Evolutionary conservation across 257 asterid species (phyloP).

Genomic region (Craterostigma plantagineum): DNA sequence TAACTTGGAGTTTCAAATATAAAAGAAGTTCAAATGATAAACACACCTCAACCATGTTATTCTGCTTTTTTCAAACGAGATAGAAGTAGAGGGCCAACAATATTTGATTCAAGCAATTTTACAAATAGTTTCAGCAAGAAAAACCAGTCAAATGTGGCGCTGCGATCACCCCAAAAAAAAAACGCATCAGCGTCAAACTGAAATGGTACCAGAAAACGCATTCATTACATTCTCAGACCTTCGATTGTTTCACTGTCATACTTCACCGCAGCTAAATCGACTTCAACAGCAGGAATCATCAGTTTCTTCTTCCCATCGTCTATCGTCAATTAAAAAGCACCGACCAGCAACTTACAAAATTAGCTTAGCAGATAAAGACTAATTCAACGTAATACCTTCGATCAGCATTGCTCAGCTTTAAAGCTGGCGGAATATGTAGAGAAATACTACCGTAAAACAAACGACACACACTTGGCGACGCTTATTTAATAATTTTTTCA

Average conservation of each 20-base stretch:
- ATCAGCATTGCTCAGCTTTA: no score
- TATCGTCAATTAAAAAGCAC: no score
- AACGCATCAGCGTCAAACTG: neutral
- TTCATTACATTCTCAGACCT: neutral
- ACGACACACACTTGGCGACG: no score
- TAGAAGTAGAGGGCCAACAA: constrained; percentile 40
- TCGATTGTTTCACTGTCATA: neutral
- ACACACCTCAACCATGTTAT: constrained; percentile 49
- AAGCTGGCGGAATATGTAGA: no score
- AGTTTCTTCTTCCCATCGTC: no score
- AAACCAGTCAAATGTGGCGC: constrained; percentile 94
- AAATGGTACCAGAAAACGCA: no score
- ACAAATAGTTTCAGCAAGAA: constrained; percentile 42
- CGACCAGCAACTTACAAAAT: no score
- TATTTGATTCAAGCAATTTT: constrained; percentile 42
- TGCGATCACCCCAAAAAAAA: constrained; percentile 16
- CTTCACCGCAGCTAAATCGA: neutral
- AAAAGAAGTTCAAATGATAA: neutral
- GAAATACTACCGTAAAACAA: no score
- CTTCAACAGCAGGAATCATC: neutral
- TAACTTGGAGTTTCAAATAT: neutral
- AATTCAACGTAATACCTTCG: no score
- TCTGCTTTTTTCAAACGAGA: constrained; percentile 42
- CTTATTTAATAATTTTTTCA: no score
- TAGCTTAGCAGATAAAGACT: no score